Evolutionary conservation across 192 early-diverging fungal species (phyloP).

Genomic region (Dimargaris xerosporica): DNA sequence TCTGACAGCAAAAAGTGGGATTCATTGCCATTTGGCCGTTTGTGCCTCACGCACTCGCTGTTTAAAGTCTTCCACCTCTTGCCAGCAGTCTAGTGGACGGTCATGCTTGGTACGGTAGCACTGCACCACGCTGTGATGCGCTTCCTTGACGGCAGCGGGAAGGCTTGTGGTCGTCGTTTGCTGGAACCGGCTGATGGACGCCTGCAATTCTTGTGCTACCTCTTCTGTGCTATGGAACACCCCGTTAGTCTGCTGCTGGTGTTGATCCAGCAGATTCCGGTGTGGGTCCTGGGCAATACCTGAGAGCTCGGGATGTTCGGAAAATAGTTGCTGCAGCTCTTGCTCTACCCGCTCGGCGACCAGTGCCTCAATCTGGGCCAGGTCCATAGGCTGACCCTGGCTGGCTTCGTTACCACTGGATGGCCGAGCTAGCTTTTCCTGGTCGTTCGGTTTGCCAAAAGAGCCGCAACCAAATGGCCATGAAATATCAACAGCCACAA

Average conservation of each 20-base stretch:
- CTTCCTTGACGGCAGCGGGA: not conserved
- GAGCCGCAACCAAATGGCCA: too few relatives aligned
- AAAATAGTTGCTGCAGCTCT: not conserved
- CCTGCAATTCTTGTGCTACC: not conserved
- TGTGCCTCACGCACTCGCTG: slow-evolving; percentile 1
- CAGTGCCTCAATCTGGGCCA: not conserved
- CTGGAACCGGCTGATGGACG: not conserved
- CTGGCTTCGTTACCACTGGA: not conserved
- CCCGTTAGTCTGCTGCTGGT: not conserved
- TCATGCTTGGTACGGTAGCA: not conserved
- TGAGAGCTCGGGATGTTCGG: not conserved
- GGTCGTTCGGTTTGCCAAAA: too few relatives aligned
- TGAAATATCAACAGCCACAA: too few relatives aligned
- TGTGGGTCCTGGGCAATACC: not conserved
- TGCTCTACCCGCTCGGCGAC: slow-evolving; percentile 2
- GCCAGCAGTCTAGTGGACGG: not conserved
- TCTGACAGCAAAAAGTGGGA: too few relatives aligned
- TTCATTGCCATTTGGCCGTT: not conserved
- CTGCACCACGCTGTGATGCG: not conserved
- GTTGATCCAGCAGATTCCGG: not conserved
- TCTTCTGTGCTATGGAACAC: not conserved
- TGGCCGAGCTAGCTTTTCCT: too few relatives aligned
- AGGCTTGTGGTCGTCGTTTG: not conserved
- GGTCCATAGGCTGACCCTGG: not conserved
- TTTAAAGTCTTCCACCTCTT: slow-evolving; percentile 7